Base-by-base conservation (phyloP, 1,284 basidiomycete genomes). In the Thecaphora frezii region DNA sequence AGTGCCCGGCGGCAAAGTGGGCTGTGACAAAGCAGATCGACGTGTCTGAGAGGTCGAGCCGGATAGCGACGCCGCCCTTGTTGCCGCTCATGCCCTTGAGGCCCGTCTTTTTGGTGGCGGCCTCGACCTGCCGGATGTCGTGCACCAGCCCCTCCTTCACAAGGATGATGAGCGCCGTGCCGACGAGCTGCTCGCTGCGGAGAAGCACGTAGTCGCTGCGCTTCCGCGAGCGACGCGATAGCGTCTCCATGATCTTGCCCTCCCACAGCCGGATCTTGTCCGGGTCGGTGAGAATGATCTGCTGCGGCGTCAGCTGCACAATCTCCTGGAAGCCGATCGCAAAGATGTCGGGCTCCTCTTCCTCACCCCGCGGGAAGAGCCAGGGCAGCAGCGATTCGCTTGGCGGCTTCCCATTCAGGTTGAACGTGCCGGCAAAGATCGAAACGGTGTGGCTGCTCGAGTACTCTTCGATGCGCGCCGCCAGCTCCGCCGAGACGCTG, bases 31-130 rank as follows among this genome's bases (percentile, higher is more conserved):
- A 93, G 81, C 96, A 98, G 71, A 98, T 88, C 44, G 86, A 89
- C 7, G 93, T 90, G 75, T 96, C 92, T 71, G 89, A 85, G 68
- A 91, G 89, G 40, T 97, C 89, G 56, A 99, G 83, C 21, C 96
- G 87, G 66, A 99, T 90, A 2, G 89, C 93, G 8, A 96, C 90
- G 12, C 91, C 93, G 19, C 81, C 81, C 64, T 82, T 99, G 81
- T 98, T 99, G 22, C 96, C 96, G 5, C 91, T 92, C 86, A 98
- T 92, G 16, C 96, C 96, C 52, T 91, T 87, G 37, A 98, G 83
- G 21, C 96, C 96, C 4, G 96, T 98, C 90, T 98, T 99, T 69
- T 91, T 88, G 26, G 89, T 89, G 5, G 92, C 84, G 3, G 88
- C 92, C 81, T 98, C 96, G 9, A 98, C 91, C 57, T 90, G 89